Percentiles rank a stretch among this genome's conserved stretches.
These are phyloP conservation scores for Fagus crenata DNA, from an alignment of 306 rosid genomes.

Conservation along the genomic window DNA sequence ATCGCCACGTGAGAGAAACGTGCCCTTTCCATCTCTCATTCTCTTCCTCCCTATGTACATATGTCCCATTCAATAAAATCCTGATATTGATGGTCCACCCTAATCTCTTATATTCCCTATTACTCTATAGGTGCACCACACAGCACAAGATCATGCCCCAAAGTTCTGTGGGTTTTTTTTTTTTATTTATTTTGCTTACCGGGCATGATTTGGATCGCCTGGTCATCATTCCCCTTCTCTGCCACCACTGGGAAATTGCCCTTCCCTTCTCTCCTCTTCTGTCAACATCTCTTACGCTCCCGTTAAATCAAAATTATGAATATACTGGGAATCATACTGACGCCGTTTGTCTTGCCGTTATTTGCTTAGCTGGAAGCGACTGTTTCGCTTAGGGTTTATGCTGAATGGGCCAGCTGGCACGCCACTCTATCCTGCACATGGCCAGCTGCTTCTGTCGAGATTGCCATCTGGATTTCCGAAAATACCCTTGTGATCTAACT, in stretches of 20 bases:
- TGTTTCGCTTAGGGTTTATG: slow-evolving; percentile 17
- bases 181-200: slow-evolving; percentile 9
- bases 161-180: too few relatives aligned
- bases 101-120: too few relatives aligned
- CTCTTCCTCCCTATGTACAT: too few relatives aligned
- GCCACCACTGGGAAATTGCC: background rate
- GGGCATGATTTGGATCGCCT: slow-evolving; percentile 32
- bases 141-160: too few relatives aligned
- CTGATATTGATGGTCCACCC: background rate
- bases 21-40: background rate
- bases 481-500: background rate
- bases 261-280: background rate
- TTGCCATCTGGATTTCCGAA: background rate
- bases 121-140: too few relatives aligned
- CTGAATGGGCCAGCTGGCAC: slow-evolving; percentile 50
- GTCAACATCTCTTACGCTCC: slow-evolving; percentile 20
- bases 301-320: background rate
- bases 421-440: slow-evolving; percentile 42
- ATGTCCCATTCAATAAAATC: too few relatives aligned
- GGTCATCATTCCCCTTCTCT: slow-evolving; percentile 35
- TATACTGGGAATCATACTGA: slow-evolving; percentile 14
- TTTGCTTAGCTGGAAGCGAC: slow-evolving; percentile 45
- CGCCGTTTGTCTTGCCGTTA: slow-evolving; percentile 21
- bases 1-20: background rate
- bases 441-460: slow-evolving; percentile 42